Conservation (phyloP, 2,329 filamentous ascomycete species). For the Tolypocladium amazonense region DNA sequence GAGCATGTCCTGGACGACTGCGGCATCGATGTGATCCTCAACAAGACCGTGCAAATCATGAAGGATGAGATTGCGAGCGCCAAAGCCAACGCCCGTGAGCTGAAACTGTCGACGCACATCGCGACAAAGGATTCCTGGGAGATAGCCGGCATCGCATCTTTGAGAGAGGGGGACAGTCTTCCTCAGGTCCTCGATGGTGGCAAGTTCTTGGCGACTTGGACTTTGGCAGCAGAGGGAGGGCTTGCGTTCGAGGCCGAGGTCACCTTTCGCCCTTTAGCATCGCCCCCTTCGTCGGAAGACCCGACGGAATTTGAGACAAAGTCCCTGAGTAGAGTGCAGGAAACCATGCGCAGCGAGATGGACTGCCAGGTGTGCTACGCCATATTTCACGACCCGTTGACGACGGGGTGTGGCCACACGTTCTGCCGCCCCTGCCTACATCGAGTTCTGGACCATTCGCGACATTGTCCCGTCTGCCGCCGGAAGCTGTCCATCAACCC, state of each 20-base stretch:
- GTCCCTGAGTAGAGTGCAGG: slow-evolving; percentile 44
- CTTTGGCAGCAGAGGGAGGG: slow-evolving; percentile 50
- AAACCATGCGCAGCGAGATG: slow-evolving; percentile 55
- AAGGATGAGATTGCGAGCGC: slow-evolving; percentile 38
- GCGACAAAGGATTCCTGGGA: slow-evolving; percentile 25
- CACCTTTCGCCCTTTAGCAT: slow-evolving; percentile 27
- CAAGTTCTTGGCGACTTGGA: slow-evolving; percentile 55
- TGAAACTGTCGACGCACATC: slow-evolving; percentile 25
- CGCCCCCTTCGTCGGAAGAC: slow-evolving; percentile 14
- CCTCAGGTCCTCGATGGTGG: slow-evolving; percentile 39
- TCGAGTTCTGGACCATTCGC: slow-evolving; percentile 65
- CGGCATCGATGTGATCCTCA: slow-evolving; percentile 63
- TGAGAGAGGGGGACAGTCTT: slow-evolving; percentile 21
- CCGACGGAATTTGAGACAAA: slow-evolving; percentile 11
- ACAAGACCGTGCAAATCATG: slow-evolving; percentile 56
- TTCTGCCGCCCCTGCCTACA: slow-evolving; percentile 75
- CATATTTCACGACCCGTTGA: slow-evolving; percentile 70
- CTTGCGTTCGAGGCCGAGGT: slow-evolving; percentile 47
- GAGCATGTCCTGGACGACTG: slow-evolving; percentile 74
- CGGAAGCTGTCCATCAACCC: slow-evolving; percentile 45
- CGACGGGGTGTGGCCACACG: slow-evolving; percentile 79
- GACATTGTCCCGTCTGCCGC: slow-evolving; percentile 73
- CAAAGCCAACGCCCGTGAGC: slow-evolving; percentile 14
- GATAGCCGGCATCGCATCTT: slow-evolving; percentile 28
- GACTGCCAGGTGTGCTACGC: slow-evolving; percentile 87